Evolutionary conservation across 768 basidiomycete genomes (phyloP), one percentile per base, ranked within the genome.

Genomic region (Rhodotorula taiwanensis): DNA sequence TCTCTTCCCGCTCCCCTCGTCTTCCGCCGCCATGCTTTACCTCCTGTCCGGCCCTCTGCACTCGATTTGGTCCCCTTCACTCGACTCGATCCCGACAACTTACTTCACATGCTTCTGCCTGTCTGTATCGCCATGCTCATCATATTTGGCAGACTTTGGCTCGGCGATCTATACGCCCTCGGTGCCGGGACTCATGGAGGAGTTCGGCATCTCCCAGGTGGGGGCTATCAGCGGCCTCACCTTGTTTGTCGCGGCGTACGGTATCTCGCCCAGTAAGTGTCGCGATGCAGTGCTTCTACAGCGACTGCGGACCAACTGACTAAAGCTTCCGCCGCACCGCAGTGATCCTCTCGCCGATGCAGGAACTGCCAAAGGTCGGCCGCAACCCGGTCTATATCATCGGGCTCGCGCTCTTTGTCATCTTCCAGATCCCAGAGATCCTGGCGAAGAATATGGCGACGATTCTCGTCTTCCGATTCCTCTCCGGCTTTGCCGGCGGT

Each of bases 211-310:
- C 18, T 34, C 44, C 0, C 63, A 67, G 10, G 57, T 58, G 0
- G 42, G 54, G 14, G 75, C 72, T 5, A 75, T 71, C 0, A 63
- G 76, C 18, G 76, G 74, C 28, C 54, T 78, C 4, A 73, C 76
- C 0, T 70, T 77, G 20, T 78, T 76, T 65, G 76, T 78, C 27
- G 56, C 66, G 10, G 76, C 72, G 4, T 78, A 78, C 70, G 77
- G 75, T 16, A 64, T 77, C 21, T 76, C 74, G 2, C 73, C 73
- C 0, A 65, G 69, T 75, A 62, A 57, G 72, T 44, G 21, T 44
- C 43, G 44, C 44, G n/a, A n/a, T n/a, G n/a, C n/a, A n/a, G n/a
- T n/a, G n/a, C n/a, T n/a, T n/a, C n/a, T n/a, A n/a, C n/a, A n/a
- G n/a, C n/a, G n/a, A n/a, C n/a, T n/a, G n/a, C n/a, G n/a, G n/a